A percentile compares a stretch with the other conserved stretches of the same genome.
Conservation (phyloP, 148 eudicot genomes). For the Dysphania ambrosioides region DNA sequence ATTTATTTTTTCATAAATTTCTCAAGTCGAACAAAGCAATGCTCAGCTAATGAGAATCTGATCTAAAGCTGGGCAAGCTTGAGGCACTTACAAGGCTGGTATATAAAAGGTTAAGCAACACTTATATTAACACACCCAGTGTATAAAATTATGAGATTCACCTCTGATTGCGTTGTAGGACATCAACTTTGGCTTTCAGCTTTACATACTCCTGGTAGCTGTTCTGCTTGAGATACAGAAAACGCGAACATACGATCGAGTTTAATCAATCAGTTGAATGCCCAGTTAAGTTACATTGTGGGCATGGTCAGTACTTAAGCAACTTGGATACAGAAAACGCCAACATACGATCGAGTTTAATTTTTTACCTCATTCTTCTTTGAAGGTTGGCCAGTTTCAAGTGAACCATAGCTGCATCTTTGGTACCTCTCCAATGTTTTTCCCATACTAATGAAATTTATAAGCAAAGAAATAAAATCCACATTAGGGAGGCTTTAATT, state of each 20-base stretch:
- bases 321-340: neutral
- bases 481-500: neutral
- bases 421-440: slow-evolving; percentile 74
- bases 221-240: slow-evolving; percentile 32
- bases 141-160: slow-evolving; percentile 15
- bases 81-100: no score
- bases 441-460: slow-evolving; percentile 41
- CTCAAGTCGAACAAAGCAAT: no score
- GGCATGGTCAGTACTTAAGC: no score
- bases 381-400: slow-evolving; percentile 44
- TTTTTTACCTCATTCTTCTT: slow-evolving; percentile 48
- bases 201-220: slow-evolving; percentile 64
- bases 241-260: neutral
- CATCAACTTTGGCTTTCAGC: slow-evolving; percentile 72
- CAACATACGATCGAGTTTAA: neutral
- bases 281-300: no score
- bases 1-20: no score
- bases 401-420: slow-evolving; percentile 59
- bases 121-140: neutral
- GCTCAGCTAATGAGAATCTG: no score
- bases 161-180: slow-evolving; percentile 74
- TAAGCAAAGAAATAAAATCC: neutral
- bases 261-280: neutral
- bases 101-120: neutral
- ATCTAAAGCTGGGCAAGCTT: no score